Evolutionary conservation across 1,284 basidiomycete genomes (phyloP), one percentile per base, ranked within the genome.

Genomic region (Microbotryomycetes sp.): DNA sequence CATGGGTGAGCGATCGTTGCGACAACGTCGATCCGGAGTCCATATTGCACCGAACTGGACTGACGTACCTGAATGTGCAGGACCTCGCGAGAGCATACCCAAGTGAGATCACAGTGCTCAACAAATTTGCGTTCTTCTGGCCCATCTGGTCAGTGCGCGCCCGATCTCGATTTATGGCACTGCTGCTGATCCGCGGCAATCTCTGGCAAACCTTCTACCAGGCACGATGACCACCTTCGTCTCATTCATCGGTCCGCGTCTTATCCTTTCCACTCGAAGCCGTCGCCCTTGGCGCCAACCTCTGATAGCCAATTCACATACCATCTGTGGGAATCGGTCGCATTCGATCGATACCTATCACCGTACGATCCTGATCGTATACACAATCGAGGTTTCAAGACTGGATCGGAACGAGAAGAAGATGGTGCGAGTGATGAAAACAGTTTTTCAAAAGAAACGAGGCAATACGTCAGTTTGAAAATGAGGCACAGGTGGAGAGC

Each of bases 51-150:
- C 28, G 42, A 12, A 1, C n/a, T 2, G 6, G 29, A 15, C 12
- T 22, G 25, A 30, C 6, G n/a, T 46, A 4, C 55, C 14, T 0
- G 14, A 15, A 9, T 19, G 36, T 4, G n/a, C 56, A 67, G 65
- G 50, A 58, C 22, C 71, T 80, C 9, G 79, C 79, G 0, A 70
- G 76, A 28, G 55, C 65, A 1, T 68, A 77, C 68, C 78, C 79
- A 1, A 58, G 68, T 6, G 78, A 80, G 54, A 60, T 80, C 22
- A 78, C 79, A 49, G 79, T 80, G 6, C 67, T 81, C 7, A 74
- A 74, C 54, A 72, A 76, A 29, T 68, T 73, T 36, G 79, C 79
- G 0, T 78, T 81, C 69, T 81, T 80, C 69, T 80, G 77, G 75
- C 80, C 80, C 0, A 73, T 79, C 63, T 80, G 78, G 78, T 60